Percentiles rank a stretch among this genome's conserved stretches.
Evolutionary conservation across 768 basidiomycete genomes (phyloP).

Genomic region (Auriscalpium vulgare): DNA sequence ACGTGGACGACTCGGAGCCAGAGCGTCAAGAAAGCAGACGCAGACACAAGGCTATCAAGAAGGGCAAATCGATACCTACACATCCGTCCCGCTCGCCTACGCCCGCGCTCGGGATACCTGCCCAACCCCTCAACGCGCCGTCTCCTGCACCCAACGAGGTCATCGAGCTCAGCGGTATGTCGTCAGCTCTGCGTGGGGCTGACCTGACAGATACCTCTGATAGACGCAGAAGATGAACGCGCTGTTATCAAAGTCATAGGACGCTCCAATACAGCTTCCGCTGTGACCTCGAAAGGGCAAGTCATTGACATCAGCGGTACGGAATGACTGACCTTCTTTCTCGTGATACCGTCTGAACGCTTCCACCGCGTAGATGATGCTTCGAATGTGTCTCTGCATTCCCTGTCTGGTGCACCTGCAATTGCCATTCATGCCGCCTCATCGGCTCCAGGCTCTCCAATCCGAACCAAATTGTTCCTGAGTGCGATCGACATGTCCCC

Average conservation of each 20-base stretch:
- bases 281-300: not conserved
- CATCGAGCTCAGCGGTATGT: conserved; percentile 13
- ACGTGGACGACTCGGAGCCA: conserved; percentile 67
- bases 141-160: conserved; percentile 3
- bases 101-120: not conserved
- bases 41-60: conserved; percentile 12
- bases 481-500: too few relatives aligned
- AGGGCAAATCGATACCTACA: conserved; percentile 18
- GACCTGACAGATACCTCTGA: too few relatives aligned
- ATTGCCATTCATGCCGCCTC: too few relatives aligned
- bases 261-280: not conserved
- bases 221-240: not conserved
- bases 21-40: conserved; percentile 42
- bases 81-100: not conserved
- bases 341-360: too few relatives aligned
- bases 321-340: too few relatives aligned
- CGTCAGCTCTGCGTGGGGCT: not conserved
- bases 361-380: too few relatives aligned
- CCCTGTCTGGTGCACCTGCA: too few relatives aligned
- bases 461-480: too few relatives aligned
- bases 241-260: not conserved
- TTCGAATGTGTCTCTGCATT: too few relatives aligned
- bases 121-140: not conserved
- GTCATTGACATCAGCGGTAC: not conserved
- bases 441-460: too few relatives aligned